Evolutionary conservation across 768 basidiomycete genomes (phyloP), one percentile per base, ranked within the genome.

Genomic region (Collybiopsis confluens): DNA sequence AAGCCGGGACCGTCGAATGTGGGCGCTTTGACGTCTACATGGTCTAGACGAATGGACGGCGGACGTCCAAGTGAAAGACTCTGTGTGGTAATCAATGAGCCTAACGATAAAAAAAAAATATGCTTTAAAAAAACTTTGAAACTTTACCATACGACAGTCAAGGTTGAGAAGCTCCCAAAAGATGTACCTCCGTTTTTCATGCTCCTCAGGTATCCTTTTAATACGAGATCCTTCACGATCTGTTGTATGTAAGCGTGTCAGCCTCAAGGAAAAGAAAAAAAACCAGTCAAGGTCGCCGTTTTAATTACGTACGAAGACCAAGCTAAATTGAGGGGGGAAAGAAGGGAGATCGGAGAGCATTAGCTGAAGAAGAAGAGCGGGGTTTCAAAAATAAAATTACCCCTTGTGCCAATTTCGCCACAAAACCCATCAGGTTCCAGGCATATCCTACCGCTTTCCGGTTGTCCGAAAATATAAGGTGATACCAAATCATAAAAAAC

Each of bases 91-190:
- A 30, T 35, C 42, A 33, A 49, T 46, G 21, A 9, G 20, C 26
- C 45, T 27, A 16, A 45, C 21, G 23, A 16, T n/a, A 24, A 46
- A 42, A n/a, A 24, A 35, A 49, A 55, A 10, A 2, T 9, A 21
- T 30, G 59, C 33, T 23, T 1, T 16, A 13, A 15, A 16, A 28
- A 38, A 28, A 23, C 16, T 15, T 38, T 35, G 13, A 26, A 38
- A n/a, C n/a, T 56, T 51, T 59, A 85, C 73, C 77, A 88, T 85
- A 40, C 86, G 73, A 55, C 84, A 83, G 61, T 89, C 87, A 65
- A 88, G 69, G 63, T 84, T 83, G 50, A 88, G 73, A 59, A 88
- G 70, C 65, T 88, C 85, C 87, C 87, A 89, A 64, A 88, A 85
- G 42, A 88, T 76, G 46, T 81, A 78, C 43, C 82, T 73, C 44